Conservation (phyloP, 2,329 filamentous ascomycete species). For the Diaporthe capsici region DNA sequence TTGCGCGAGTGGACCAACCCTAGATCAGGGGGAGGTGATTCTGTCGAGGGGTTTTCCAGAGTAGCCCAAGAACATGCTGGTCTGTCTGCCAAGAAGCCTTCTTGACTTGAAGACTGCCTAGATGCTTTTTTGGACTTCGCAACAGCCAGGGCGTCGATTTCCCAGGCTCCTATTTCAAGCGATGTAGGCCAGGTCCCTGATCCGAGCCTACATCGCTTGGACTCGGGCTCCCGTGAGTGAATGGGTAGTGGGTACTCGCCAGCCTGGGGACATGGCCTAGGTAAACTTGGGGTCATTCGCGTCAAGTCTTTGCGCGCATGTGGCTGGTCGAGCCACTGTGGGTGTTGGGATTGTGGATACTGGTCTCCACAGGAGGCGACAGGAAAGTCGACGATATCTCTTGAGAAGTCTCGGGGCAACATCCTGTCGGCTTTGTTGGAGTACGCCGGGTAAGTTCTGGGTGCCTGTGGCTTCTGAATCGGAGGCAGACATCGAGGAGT, state of each 20-base stretch:
- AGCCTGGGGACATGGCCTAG: background rate
- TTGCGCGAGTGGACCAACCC: too few species aligned
- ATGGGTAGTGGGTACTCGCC: background rate
- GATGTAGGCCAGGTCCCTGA: background rate
- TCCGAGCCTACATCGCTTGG: conserved; percentile 10
- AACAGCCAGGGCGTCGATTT: conserved; percentile 14
- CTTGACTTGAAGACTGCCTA: background rate
- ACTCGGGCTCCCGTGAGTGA: background rate
- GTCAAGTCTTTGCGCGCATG: background rate
- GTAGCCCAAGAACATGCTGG: background rate
- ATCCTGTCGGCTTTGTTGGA: background rate
- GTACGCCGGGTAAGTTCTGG: background rate
- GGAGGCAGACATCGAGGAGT: conserved; percentile 21
- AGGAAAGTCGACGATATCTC: background rate
- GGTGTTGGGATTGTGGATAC: background rate
- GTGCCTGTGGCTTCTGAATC: background rate
- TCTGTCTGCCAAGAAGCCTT: background rate
- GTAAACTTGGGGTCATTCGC: background rate
- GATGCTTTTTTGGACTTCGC: conserved; percentile 3
- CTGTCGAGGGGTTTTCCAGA: too few species aligned
- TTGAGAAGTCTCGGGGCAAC: background rate
- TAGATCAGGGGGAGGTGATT: background rate
- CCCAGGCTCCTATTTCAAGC: conserved; percentile 11
- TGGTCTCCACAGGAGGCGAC: background rate
- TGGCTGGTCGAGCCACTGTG: background rate